Conservation (phyloP, 1,284 basidiomycete species). For the Pseudozyma sp. region DNA sequence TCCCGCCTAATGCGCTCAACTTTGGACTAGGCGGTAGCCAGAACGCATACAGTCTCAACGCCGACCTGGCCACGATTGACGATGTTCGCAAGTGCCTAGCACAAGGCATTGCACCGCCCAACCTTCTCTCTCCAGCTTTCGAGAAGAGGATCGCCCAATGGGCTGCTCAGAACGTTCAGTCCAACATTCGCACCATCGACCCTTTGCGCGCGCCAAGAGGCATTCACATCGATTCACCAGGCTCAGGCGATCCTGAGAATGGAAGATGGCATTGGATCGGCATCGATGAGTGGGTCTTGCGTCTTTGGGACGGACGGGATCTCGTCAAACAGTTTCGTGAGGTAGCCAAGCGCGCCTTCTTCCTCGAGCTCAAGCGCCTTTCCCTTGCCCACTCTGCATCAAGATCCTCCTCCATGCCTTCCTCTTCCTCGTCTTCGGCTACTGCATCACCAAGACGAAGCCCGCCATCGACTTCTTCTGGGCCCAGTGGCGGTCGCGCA, state of each 20-base stretch:
- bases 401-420: constrained; percentile 19
- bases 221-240: constrained; percentile 49
- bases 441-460: constrained; percentile 18
- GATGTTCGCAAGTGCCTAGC: constrained; percentile 39
- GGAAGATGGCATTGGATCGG: constrained; percentile 51
- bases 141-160: constrained; percentile 47
- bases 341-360: constrained; percentile 42
- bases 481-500: not conserved
- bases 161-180: constrained; percentile 53
- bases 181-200: constrained; percentile 46
- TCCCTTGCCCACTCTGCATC: constrained; percentile 19
- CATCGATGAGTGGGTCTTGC: constrained; percentile 52
- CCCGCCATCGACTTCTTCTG: constrained; percentile 14
- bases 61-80: constrained; percentile 38
- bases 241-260: constrained; percentile 41
- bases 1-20: constrained; percentile 41
- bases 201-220: constrained; percentile 41
- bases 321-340: constrained; percentile 51
- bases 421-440: constrained; percentile 16
- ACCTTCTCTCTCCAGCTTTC: constrained; percentile 48
- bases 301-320: constrained; percentile 52
- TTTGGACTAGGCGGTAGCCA: constrained; percentile 40
- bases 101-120: constrained; percentile 34
- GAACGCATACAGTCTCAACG: constrained; percentile 47
- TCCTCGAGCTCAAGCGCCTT: constrained; percentile 51